Evolutionary conservation across 345 rosid genomes (phyloP), one percentile per base, ranked within the genome.

Genomic region (Aquilaria yunnanensis): DNA sequence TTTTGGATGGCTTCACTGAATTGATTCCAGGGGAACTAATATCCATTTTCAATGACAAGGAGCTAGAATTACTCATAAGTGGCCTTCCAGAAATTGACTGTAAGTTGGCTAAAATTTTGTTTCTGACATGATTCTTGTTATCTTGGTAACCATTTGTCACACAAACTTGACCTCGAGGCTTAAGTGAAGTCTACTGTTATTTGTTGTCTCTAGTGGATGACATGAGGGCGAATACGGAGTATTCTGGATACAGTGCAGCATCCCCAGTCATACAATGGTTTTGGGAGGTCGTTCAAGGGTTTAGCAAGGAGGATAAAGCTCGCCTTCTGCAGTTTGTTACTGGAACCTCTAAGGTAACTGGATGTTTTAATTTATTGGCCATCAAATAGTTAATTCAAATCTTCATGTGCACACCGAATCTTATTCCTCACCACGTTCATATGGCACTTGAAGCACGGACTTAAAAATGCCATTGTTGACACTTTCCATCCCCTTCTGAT

Each of bases 11-110:
- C 59, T 90, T 93, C 76, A 80, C 37, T 50, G 98, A 93, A 73
- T 70, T 93, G 64, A 86, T 93, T 67, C 80, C 71, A 7, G 67
- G 84, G 74, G 97, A 93, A 32, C 75, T 93, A 56, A 88, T 93
- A 67, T 80, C 98, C 9, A 88, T 90, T 60, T 93, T 93, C 57
- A 79, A 93, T 61, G 98, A 93, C 79, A 93, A 93, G 85, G 98
- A 93, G 63, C 62, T 88, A 77, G 98, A 93, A 74, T 77, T 93
- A 61, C 76, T 93, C 69, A 88, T 93, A 57, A 93, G 98, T 49
- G 98, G 97, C 34, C 96, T 93, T 75, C 98, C 96, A 3, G 98
- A 93, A 72, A 93, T 90, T 10, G 98, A 93, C 68, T 72, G 98
- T 93, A 71, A 81, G 97, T 80, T 64, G 43, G 56, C 11, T 60